Evolutionary conservation across 2,329 filamentous ascomycete species (phyloP).

Genomic region (Phaeosphaeria sp.): DNA sequence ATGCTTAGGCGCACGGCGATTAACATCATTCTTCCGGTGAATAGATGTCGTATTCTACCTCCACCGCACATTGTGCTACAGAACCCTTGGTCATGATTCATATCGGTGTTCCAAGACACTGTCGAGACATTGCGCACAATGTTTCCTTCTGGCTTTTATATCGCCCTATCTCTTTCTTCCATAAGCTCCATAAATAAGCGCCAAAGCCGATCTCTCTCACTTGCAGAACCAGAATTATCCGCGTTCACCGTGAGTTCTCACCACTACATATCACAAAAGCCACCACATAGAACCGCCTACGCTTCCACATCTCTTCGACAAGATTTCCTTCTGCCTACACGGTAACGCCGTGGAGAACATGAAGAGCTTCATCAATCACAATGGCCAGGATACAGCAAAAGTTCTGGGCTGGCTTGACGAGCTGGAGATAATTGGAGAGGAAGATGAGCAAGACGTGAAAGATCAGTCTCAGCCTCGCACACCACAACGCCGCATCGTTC

Average conservation of each 20-base stretch:
- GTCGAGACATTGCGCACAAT: not conserved
- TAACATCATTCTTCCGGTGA: too few species aligned
- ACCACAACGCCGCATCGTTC: not conserved
- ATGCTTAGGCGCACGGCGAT: too few species aligned
- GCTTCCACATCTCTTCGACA: not conserved
- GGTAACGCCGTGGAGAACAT: not conserved
- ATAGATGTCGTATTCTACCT: too few species aligned
- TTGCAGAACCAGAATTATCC: slow-evolving; percentile 5
- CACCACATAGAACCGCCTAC: not conserved
- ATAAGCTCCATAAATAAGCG: not conserved
- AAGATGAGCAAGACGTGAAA: not conserved
- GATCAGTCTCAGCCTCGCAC: not conserved
- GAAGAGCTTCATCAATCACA: not conserved
- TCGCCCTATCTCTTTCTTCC: not conserved
- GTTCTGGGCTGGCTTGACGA: slow-evolving; percentile 9
- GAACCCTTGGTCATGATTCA: too few species aligned
- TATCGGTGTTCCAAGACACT: not conserved
- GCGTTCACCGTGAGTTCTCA: slow-evolving; percentile 9
- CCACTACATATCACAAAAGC: not conserved
- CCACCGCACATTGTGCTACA: too few species aligned
- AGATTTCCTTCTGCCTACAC: not conserved
- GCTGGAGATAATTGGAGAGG: not conserved
- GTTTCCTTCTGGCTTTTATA: not conserved
- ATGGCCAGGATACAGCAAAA: not conserved
- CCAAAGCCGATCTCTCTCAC: not conserved